Percentiles rank a stretch among this genome's conserved stretches.
Conservation (phyloP, 768 basidiomycete genomes). For the Suillus americanus region DNA sequence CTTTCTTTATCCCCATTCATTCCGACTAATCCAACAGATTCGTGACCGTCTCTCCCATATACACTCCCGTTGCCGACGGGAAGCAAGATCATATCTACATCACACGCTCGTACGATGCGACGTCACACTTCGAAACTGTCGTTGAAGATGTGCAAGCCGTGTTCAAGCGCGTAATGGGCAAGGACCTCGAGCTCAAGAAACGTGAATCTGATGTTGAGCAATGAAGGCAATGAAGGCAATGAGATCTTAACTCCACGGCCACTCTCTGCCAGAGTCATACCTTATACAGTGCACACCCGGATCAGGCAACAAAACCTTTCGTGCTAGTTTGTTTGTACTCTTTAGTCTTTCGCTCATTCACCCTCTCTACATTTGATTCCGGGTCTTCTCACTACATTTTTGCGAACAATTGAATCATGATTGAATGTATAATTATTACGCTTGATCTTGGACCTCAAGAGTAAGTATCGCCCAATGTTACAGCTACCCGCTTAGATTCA, state of each 20-base stretch:
- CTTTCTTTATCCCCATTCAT: slow-evolving; percentile 8
- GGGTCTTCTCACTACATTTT: not conserved
- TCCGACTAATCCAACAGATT: slow-evolving; percentile 55
- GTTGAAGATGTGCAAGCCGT: slow-evolving; percentile 97
- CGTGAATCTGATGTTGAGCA: slow-evolving; percentile 69
- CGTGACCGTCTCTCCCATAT: slow-evolving; percentile 83
- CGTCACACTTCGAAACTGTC: slow-evolving; percentile 98
- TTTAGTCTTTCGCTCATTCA: not conserved
- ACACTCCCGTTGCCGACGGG: slow-evolving; percentile 85
- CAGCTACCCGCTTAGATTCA: not conserved
- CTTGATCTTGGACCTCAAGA: not conserved
- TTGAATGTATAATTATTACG: not conserved
- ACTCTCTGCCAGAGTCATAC: not conserved
- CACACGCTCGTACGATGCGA: slow-evolving; percentile 97
- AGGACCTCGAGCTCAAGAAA: slow-evolving; percentile 84
- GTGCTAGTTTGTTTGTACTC: slow-evolving; percentile 4
- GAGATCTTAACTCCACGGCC: not conserved
- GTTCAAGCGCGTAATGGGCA: slow-evolving; percentile 84
- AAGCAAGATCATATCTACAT: slow-evolving; percentile 90
- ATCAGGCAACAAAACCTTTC: not conserved
- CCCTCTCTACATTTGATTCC: not conserved
- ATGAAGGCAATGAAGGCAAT: slow-evolving; percentile 35
- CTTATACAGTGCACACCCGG: slow-evolving; percentile 1
- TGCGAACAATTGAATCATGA: not conserved
- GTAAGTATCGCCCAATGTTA: not conserved